Base-by-base conservation (phyloP, 495 filamentous ascomycete genomes). In the Trichocladium antarcticum region DNA sequence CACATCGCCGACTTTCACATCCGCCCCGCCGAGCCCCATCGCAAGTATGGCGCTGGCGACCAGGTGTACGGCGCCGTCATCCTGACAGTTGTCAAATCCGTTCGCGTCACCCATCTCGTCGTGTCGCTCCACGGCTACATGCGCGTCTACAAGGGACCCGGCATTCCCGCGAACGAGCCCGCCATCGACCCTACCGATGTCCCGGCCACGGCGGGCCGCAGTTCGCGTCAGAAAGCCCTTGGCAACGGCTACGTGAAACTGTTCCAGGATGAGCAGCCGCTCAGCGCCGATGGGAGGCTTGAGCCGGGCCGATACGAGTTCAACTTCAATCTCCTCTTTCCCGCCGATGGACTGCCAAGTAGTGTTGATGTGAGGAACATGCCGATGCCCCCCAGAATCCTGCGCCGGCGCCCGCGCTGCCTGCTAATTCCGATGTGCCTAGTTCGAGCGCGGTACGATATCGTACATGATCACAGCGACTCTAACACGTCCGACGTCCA, bases 401-500 rank as follows among this genome's bases (percentile, higher is more conserved):
- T 24, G 40, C 42, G 20, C 31, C 44, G 22, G 22, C 1, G 21
- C 12, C 39, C 45, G 36, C 41, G 49, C 40, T 22, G 43, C 43
- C 15, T 34, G 41, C 60, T 64, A 56, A 64, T 59, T 21, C 20
- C 2, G 7, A 5, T 20, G 36, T 42, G 37, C 35, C 21, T 63
- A 96, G 89, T 98, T 98, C 63, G 93, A 98, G 69, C 81, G 89
- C 55, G 92, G 93, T 17, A 87, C 85, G 12, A 87, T 98, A 57
- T 83, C 83, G 7, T 98, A 97, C 68, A 79, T 86, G 66, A 76
- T 97, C 57, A 85, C 85, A 15, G 81, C 90, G 37, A 96, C 88
- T 21, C 59, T 97, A 39, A 98, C 93, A 8, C 80, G 87, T 43
- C 92, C 93, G 6, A 89, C 84, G 0, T 83, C 89, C 12, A 88